Evolutionary conservation across 352 stramenopile genomes (phyloP), one percentile per base, ranked within the genome.

Genomic region (Globisporangium camurandrum): DNA sequence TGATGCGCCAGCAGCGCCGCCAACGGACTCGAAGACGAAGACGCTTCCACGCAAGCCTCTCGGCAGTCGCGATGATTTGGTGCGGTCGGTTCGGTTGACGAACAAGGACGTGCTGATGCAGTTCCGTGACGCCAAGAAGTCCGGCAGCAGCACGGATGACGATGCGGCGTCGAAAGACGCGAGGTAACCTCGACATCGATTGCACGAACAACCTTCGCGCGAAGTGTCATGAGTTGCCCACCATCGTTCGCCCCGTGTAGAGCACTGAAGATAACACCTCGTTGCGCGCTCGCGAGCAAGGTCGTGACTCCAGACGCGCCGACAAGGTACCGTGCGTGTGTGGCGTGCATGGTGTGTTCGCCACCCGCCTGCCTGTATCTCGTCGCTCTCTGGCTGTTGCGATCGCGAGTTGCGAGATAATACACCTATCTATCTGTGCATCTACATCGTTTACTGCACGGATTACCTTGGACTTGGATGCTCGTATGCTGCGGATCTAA

Each of bases 31-130:
- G 12, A 79, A 66, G 47, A 55, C 46, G 9, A 65, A 55, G 51
- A 51, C 47, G 36, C 60, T 71, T 30, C 65, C 67, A 27, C 73
- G 81, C 37, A 90, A 90, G 44, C 68, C 81, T 5, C 63, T 93
- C 0, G 73, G 66, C 24, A 67, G 57, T 34, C 79, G 81, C 23
- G 77, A 93, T 26, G 81, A 93, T 41, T 67, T 93, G 43, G 62
- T 80, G 17, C 64, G 57, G 14, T 52, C 60, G 41, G 69, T 64
- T 19, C 65, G 75, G 26, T 42, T 88, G 24, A 92, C 80, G 24
- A 90, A 94, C 65, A 88, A 85, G 54, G 83, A 94, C 51, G 67
- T 76, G 51, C 57, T 94, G 36, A 61, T 88, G 71, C 64, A 83
- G 44, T 54, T 71, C 23, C 65, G 68, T 41, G 46, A 56, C 11